A percentile compares a stretch with the other conserved stretches of the same genome.
Evolutionary conservation across 2,329 filamentous ascomycete species (phyloP).

Genomic region (Fusarium gaditjirri): DNA sequence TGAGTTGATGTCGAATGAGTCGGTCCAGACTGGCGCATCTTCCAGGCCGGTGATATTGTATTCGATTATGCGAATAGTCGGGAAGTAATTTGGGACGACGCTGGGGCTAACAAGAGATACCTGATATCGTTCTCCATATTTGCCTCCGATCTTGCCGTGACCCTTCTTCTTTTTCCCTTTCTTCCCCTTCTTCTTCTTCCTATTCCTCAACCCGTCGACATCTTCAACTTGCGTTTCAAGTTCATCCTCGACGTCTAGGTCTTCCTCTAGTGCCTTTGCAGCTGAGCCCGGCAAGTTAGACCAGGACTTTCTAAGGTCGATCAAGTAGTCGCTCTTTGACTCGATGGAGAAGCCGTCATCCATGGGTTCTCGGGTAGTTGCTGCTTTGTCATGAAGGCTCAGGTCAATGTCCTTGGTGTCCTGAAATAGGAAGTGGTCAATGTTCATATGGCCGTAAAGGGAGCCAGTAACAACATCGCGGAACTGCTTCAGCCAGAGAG

Average conservation of each 20-base stretch:
- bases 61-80: conserved; percentile 87
- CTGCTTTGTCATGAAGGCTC: conserved; percentile 47
- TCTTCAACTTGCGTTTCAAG: conserved; percentile 33
- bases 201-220: conserved; percentile 24
- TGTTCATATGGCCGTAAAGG: conserved; percentile 96
- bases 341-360: conserved; percentile 68
- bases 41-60: conserved; percentile 90
- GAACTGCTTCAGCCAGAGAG: conserved; percentile 88
- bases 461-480: conserved; percentile 86
- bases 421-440: conserved; percentile 95
- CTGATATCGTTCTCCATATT: conserved; percentile 86
- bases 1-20: conserved; percentile 40
- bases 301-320: conserved; percentile 82
- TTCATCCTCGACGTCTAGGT: conserved; percentile 32
- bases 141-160: conserved; percentile 74
- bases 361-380: conserved; percentile 44
- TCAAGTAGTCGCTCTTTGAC: conserved; percentile 77
- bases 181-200: conserved; percentile 42
- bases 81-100: conserved; percentile 92
- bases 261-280: conserved; percentile 30
- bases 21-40: conserved; percentile 59
- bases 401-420: conserved; percentile 82
- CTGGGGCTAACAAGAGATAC: conserved; percentile 85
- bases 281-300: conserved; percentile 72
- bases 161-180: conserved; percentile 62